phyloP scores from a whole-genome alignment of 2,329 filamentous ascomycete genomes.

The Fusarium guadeloupense region DNA sequence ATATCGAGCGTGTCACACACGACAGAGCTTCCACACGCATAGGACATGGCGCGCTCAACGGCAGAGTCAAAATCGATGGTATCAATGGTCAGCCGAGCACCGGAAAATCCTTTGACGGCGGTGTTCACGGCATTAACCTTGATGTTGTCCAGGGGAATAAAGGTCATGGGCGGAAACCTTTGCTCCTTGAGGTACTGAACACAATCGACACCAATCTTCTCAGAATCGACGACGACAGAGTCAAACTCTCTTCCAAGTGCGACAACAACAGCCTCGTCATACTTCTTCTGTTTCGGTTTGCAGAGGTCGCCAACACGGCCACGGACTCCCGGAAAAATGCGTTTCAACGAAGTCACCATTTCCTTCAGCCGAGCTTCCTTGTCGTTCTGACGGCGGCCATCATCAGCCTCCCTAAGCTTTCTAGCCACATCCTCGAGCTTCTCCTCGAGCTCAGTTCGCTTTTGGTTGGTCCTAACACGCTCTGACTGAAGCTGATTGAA shows the following conservation, averaged over 20 bases:
- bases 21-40: slow-evolving; percentile 93
- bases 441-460: slow-evolving; percentile 88
- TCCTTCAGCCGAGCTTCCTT: slow-evolving; percentile 83
- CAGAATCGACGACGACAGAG: slow-evolving; percentile 91
- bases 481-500: slow-evolving; percentile 88
- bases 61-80: slow-evolving; percentile 92
- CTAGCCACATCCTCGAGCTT: slow-evolving; percentile 83
- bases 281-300: slow-evolving; percentile 97
- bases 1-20: slow-evolving; percentile 89
- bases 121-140: slow-evolving; percentile 92
- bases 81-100: slow-evolving; percentile 90
- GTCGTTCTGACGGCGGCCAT: slow-evolving; percentile 85
- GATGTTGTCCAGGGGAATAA: slow-evolving; percentile 96
- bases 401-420: slow-evolving; percentile 85
- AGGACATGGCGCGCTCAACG: slow-evolving; percentile 90
- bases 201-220: slow-evolving; percentile 93
- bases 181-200: slow-evolving; percentile 95
- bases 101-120: slow-evolving; percentile 87
- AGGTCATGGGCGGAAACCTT: slow-evolving; percentile 85
- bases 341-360: slow-evolving; percentile 84
- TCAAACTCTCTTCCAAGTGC: slow-evolving; percentile 94
- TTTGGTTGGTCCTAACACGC: slow-evolving; percentile 80
- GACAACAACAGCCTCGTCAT: slow-evolving; percentile 89
- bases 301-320: slow-evolving; percentile 92
- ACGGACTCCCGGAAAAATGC: slow-evolving; percentile 90